These are phyloP conservation scores for Scheffersomyces lignicola DNA, from an alignment of 1,139 yeast species.

Conservation along the genomic window DNA sequence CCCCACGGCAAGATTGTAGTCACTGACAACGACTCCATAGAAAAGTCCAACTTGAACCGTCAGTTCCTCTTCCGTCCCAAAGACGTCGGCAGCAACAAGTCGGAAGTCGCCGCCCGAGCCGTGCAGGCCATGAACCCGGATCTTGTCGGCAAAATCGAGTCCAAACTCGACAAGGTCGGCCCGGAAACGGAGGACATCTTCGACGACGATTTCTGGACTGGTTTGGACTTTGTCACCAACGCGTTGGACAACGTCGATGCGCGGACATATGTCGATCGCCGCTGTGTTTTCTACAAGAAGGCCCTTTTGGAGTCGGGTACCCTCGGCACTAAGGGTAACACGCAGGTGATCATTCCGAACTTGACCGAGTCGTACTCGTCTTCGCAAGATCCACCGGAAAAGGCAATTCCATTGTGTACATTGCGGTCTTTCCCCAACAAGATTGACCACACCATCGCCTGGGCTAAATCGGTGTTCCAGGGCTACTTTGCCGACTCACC, in stretches of 20 bases:
- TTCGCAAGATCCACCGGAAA: slow-evolving; percentile 98
- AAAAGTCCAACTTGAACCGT: slow-evolving; percentile 91
- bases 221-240: slow-evolving; percentile 85
- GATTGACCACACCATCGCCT: slow-evolving; percentile 97
- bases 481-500: slow-evolving; percentile 91
- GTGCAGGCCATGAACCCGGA: slow-evolving; percentile 85
- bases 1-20: slow-evolving; percentile 80
- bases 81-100: slow-evolving; percentile 90
- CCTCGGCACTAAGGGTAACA: slow-evolving; percentile 96
- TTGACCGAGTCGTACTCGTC: slow-evolving; percentile 94
- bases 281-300: slow-evolving; percentile 90
- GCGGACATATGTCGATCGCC: slow-evolving; percentile 94
- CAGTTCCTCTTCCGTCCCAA: slow-evolving; percentile 92
- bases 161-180: slow-evolving; percentile 86
- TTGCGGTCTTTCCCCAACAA: slow-evolving; percentile 96
- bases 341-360: slow-evolving; percentile 92
- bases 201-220: slow-evolving; percentile 83
- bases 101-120: slow-evolving; percentile 88
- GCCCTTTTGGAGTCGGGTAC: slow-evolving; percentile 96
- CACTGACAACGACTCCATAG: slow-evolving; percentile 95
- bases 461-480: slow-evolving; percentile 96
- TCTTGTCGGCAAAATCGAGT: slow-evolving; percentile 70
- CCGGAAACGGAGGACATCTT: slow-evolving; percentile 87
- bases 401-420: slow-evolving; percentile 95
- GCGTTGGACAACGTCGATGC: slow-evolving; percentile 98